These are phyloP conservation scores for Trichoderma harzianum DNA, from an alignment of 2,329 filamentous ascomycete genomes.

Conservation along the genomic window DNA sequence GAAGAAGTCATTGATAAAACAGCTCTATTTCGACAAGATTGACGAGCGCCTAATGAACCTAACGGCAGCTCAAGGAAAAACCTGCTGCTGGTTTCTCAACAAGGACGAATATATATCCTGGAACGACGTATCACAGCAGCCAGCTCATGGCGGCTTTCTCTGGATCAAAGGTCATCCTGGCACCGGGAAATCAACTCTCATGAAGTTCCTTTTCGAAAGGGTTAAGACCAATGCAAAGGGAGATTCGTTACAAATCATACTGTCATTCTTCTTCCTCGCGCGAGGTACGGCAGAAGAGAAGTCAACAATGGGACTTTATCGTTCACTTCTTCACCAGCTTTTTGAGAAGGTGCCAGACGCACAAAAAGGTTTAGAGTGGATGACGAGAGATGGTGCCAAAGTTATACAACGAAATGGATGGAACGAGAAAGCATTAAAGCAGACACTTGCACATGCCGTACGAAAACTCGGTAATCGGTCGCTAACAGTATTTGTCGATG, in stretches of 20 bases:
- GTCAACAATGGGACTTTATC: constrained; percentile 45
- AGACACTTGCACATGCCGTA: not conserved
- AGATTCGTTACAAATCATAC: not conserved
- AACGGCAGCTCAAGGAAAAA: constrained; percentile 1
- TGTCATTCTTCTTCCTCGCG: constrained; percentile 49
- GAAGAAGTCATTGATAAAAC: not conserved
- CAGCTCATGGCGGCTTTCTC: not conserved
- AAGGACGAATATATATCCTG: constrained; percentile 16
- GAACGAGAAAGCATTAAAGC: not conserved
- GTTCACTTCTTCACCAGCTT: constrained; percentile 46
- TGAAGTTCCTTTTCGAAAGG: not conserved
- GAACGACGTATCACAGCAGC: not conserved
- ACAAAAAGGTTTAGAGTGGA: not conserved
- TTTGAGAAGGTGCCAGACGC: constrained; percentile 18
- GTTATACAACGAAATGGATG: not conserved
- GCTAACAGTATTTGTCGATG: constrained; percentile 34
- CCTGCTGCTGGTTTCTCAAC: constrained; percentile 22
- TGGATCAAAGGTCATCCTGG: not conserved
- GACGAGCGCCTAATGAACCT: not conserved
- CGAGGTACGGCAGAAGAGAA: constrained; percentile 43
- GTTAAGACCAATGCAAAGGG: not conserved
- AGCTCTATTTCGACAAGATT: not conserved
- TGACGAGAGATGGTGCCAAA: not conserved
- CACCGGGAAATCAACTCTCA: not conserved
- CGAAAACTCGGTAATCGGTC: not conserved